Evolutionary conservation across 257 asterid species (phyloP).

Genomic region (Solanum ossicruentum): DNA sequence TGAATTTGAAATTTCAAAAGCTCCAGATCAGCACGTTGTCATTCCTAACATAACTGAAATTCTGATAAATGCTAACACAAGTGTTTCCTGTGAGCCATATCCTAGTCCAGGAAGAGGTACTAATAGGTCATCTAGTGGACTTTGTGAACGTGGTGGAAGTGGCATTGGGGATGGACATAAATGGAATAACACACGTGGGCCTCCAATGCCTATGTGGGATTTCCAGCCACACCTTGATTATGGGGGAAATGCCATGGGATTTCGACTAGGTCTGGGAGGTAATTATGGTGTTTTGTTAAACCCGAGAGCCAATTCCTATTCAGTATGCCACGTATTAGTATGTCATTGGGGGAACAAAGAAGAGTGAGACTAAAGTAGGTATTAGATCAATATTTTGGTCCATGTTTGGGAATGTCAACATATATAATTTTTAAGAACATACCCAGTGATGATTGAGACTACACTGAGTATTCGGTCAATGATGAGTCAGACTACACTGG

Average conservation of each 20-base stretch:
- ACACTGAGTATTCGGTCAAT: no score
- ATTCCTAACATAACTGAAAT: background rate
- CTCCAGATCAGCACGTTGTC: conserved; percentile 11
- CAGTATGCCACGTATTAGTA: conserved; percentile 27
- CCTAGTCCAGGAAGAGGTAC: conserved; percentile 21
- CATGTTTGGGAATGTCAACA: no score
- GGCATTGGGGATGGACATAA: background rate
- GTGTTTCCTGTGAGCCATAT: conserved; percentile 21
- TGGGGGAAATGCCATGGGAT: conserved; percentile 26
- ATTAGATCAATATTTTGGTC: no score
- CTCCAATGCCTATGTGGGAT: no score
- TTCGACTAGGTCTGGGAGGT: conserved; percentile 43
- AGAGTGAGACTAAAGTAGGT: no score
- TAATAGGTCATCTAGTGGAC: no score
- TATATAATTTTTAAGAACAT: no score
- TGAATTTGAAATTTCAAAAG: no score
- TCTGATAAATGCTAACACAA: background rate
- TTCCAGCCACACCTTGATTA: conserved; percentile 11
- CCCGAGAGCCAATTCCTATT: conserved; percentile 31
- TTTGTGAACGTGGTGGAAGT: no score
- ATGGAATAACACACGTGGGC: background rate
- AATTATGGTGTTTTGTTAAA: conserved; percentile 51
- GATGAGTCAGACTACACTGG: no score
- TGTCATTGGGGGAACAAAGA: no score
- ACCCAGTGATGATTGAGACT: no score